Conservation (phyloP, 1,284 basidiomycete species). For the Pisolithus thermaeus region DNA sequence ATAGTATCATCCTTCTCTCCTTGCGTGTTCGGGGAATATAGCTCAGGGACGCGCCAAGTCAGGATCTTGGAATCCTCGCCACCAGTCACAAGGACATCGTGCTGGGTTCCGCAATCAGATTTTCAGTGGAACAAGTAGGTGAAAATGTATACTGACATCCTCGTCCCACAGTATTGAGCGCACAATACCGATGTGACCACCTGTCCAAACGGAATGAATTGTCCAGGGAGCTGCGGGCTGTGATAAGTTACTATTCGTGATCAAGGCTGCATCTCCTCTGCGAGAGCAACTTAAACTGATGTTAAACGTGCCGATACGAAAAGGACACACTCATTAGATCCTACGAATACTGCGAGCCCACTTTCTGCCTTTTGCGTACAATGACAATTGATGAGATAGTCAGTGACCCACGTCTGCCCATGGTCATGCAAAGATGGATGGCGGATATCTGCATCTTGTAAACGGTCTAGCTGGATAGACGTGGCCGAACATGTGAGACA, state of each 20-base stretch:
- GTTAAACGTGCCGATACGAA: neutral
- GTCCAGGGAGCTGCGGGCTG: slow-evolving; percentile 38
- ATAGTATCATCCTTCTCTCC: slow-evolving; percentile 8
- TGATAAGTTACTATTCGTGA: slow-evolving; percentile 39
- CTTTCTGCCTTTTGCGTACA: slow-evolving; percentile 20
- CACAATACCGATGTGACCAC: slow-evolving; percentile 51
- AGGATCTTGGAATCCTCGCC: slow-evolving; percentile 58
- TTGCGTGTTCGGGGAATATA: neutral
- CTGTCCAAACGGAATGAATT: slow-evolving; percentile 46
- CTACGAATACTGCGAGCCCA: slow-evolving; percentile 44
- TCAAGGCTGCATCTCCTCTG: slow-evolving; percentile 55
- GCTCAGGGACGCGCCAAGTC: slow-evolving; percentile 37
- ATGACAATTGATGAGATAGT: slow-evolving; percentile 52
- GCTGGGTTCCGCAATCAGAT: slow-evolving; percentile 25
- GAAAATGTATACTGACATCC: slow-evolving; percentile 30
- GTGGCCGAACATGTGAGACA: neutral
- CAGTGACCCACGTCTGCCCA: slow-evolving; percentile 52
- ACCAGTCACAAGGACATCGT: slow-evolving; percentile 48
- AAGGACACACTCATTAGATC: slow-evolving; percentile 53
- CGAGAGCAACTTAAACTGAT: slow-evolving; percentile 3
- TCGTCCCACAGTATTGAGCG: slow-evolving; percentile 55
- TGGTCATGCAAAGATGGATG: slow-evolving; percentile 43
- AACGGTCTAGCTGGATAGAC: slow-evolving; percentile 41
- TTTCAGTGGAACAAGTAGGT: neutral
- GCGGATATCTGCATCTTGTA: slow-evolving; percentile 48